phyloP scores from a whole-genome alignment of 2,329 filamentous ascomycete genomes.

The Diaporthe velutina region DNA sequence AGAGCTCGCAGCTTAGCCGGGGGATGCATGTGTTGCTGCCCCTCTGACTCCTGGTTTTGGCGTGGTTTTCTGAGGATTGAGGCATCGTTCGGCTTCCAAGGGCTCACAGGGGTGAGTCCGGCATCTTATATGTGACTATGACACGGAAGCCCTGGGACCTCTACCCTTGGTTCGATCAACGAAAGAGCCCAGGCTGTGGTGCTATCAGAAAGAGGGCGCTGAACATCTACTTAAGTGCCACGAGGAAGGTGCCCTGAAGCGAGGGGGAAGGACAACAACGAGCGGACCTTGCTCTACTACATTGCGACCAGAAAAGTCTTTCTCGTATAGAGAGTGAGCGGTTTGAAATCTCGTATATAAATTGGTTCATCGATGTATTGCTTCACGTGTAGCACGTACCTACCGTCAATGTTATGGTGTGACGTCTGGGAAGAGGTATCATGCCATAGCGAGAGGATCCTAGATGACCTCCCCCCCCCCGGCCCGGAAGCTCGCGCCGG shows the following conservation, averaged over 20 bases:
- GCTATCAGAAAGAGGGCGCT: neutral
- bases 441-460: too few species aligned
- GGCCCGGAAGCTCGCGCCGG: too few species aligned
- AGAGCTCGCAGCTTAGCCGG: conserved; percentile 37
- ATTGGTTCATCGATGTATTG: neutral
- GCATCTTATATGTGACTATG: neutral
- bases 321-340: neutral
- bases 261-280: neutral
- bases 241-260: neutral
- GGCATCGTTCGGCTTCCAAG: neutral
- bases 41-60: neutral
- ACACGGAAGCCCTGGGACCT: neutral
- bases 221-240: neutral
- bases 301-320: neutral
- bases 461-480: too few species aligned
- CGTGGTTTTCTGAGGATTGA: neutral
- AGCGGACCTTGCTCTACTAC: neutral
- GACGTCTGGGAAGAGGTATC: too few species aligned
- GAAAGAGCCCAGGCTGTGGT: neutral
- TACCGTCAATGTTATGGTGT: too few species aligned
- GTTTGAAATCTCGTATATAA: neutral
- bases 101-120: neutral
- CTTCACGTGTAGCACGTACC: too few species aligned
- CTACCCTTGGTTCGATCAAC: neutral
- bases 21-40: neutral